Base-by-base conservation (phyloP, 1,284 basidiomycete genomes). In the Ustilago nuda region DNA sequence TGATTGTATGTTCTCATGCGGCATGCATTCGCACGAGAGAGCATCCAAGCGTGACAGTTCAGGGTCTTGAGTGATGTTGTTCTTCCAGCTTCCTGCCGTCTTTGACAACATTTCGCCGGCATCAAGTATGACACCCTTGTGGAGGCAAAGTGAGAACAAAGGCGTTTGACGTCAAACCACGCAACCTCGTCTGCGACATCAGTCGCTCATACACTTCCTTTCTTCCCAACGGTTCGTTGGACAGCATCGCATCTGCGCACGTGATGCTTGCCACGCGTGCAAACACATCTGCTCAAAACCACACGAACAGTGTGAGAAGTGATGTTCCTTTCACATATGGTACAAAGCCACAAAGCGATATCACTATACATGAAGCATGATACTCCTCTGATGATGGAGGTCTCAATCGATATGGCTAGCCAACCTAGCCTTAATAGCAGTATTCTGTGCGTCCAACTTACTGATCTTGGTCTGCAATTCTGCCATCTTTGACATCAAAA, bases 401-500 rank as follows among this genome's bases (percentile, higher is more conserved):
- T 8, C 19, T 35, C 39, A 76, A 17, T 76, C 73, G 1, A n/a
- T 12, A 35, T 68, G 50, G 17, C 46, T 36, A 17, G 66, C 59
- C 53, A 73, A 62, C 46, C 75, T 54, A 0, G 70, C 72, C 57
- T 80, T 74, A 53, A 77, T 74, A 4, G 69, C 60, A 4, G 67
- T 52, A 46, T 72, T 78, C 39, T 58, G 57, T 12, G 56, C 64
- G 45, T 78, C 74, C 12, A 73, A 43, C 43, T 82, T 75, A 36
- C 87, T 76, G n/a, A 90, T 86, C 87, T 89, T 92, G 89, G 90
- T 87, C 83, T 92, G 90, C 4, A 91, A 90, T 51, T 88, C 88
- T 15, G 88, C 87, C 90, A 96, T 92, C 88, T 94, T 94, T 71
- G 89, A 89, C 76, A 92, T 86, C 57, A 96, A 86, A 84, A 92